phyloP scores from a whole-genome alignment of 1,139 yeast species.

The Pichia cactophila region DNA sequence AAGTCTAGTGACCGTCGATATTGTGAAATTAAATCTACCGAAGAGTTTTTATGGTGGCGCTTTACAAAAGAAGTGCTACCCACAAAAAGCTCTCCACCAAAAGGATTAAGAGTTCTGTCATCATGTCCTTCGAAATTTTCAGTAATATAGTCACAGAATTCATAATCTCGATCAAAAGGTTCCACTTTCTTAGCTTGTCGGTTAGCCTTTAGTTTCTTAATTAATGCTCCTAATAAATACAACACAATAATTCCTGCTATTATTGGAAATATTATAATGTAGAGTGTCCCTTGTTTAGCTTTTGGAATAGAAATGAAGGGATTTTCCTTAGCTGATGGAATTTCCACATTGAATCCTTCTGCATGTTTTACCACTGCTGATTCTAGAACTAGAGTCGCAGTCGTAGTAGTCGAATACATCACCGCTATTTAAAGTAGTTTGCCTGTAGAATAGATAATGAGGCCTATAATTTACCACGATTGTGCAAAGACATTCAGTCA shows the following conservation, averaged over 20 bases:
- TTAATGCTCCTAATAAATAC: slow-evolving; percentile 12
- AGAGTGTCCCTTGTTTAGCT: slow-evolving; percentile 17
- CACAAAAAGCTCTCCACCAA: slow-evolving; percentile 6
- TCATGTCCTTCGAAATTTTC: neutral
- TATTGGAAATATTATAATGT: slow-evolving; percentile 17
- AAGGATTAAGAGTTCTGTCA: slow-evolving; percentile 9
- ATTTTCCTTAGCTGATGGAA: slow-evolving; percentile 11
- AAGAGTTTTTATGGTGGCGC: slow-evolving; percentile 1
- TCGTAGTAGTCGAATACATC: neutral
- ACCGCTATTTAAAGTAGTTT: neutral
- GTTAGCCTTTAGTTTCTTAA: slow-evolving; percentile 14
- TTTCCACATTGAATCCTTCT: neutral
- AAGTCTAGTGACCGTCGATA: slow-evolving; percentile 13
- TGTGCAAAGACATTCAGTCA: neutral
- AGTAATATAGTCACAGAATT: slow-evolving; percentile 1
- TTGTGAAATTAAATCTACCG: slow-evolving; percentile 10
- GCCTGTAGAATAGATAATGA: neutral
- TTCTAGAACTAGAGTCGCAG: neutral
- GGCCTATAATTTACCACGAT: neutral
- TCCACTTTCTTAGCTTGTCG: slow-evolving; percentile 12
- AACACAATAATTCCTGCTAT: slow-evolving; percentile 12
- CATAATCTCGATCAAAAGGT: slow-evolving; percentile 14
- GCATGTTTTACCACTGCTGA: neutral
- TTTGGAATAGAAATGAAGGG: slow-evolving; percentile 13
- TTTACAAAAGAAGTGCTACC: neutral